Evolutionary conservation across 805 yeast species (phyloP), one percentile per base, ranked within the genome.

Genomic region (Candida peoriensis): DNA sequence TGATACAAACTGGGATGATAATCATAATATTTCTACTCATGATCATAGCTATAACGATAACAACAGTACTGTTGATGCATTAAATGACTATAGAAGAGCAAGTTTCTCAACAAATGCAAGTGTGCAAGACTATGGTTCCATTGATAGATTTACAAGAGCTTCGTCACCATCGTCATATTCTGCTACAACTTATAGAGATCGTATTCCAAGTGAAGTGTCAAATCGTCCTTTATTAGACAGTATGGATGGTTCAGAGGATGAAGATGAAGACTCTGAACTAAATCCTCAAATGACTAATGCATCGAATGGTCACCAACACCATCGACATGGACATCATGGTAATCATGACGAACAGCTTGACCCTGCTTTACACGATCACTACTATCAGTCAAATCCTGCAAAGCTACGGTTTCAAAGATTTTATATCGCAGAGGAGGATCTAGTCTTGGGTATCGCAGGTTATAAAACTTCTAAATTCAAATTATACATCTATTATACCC

Each of bases 371-470:
- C 76, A 71, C 42, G 74, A 72, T 29, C 62, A 61, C 36, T 62
- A 64, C 38, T 74, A 61, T 46, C 63, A 70, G 4, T 38, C 56
- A 8, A 61, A 65, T 16, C 50, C 61, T n/a, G 70, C 83, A 0
- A 58, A 45, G 10, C 58, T 69, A 32, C 64, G 63, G 36, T 71
- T 68, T 45, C 99, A 93, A 60, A 70, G 96, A 38, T 87, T 84
- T 57, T 93, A 90, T 57, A 74, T 93, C 42, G 89, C 96, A 0
- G 97, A 93, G 57, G 98, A 93, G 55, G 99, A 93, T 63, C 65
- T 93, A 51, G 90, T 90, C 10, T 74, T 93, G 40, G 96, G 95
- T 42, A 83, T 93, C 42, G 98, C 97, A 0, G 97, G 97, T 5
- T 93, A 85, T 57, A 59, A 59, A 35, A 74, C 78, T 12, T 72